Evolutionary conservation across 768 basidiomycete species (phyloP).

Genomic region (Tremella yokohamensis): DNA sequence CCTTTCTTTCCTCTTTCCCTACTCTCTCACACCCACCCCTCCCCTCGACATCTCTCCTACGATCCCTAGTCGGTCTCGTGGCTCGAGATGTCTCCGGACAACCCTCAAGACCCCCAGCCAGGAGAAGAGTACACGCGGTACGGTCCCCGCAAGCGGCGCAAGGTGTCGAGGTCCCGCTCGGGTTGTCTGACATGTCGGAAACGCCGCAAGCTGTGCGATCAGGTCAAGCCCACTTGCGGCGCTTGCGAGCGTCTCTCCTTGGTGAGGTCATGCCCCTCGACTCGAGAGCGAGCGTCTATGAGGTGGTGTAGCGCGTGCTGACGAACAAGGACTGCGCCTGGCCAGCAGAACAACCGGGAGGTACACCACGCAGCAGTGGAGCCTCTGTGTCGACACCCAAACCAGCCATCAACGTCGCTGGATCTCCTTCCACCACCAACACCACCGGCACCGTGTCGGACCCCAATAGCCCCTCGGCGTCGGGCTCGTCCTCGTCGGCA

Average conservation of each 20-base stretch:
- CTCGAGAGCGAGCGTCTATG: not conserved
- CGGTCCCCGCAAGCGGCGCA: slow-evolving; percentile 20
- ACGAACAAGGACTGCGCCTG: not conserved
- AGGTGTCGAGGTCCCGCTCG: slow-evolving; percentile 28
- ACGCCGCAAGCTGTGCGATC: slow-evolving; percentile 36
- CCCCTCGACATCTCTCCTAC: too few species aligned
- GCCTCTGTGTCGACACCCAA: not conserved
- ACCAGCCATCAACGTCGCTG: not conserved
- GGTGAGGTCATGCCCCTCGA: slow-evolving; percentile 13
- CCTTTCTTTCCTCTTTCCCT: too few species aligned
- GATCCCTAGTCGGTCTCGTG: too few species aligned
- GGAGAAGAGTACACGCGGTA: too few species aligned
- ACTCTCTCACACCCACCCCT: too few species aligned
- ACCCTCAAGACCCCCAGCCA: too few species aligned
- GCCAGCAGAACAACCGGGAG: not conserved
- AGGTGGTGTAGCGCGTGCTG: not conserved
- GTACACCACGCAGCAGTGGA: not conserved
- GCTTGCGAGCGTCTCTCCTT: slow-evolving; percentile 31
- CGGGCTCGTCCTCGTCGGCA: too few species aligned
- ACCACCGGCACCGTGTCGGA: not conserved
- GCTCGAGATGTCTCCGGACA: too few species aligned
- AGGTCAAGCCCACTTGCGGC: slow-evolving; percentile 28
- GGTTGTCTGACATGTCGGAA: slow-evolving; percentile 40
- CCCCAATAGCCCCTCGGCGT: too few species aligned
- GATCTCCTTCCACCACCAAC: not conserved